Percentiles rank a stretch among this genome's conserved stretches.
Evolutionary conservation across 139 green algal genomes (phyloP).

Genomic region (Chlamydomonas sphaeroides): DNA sequence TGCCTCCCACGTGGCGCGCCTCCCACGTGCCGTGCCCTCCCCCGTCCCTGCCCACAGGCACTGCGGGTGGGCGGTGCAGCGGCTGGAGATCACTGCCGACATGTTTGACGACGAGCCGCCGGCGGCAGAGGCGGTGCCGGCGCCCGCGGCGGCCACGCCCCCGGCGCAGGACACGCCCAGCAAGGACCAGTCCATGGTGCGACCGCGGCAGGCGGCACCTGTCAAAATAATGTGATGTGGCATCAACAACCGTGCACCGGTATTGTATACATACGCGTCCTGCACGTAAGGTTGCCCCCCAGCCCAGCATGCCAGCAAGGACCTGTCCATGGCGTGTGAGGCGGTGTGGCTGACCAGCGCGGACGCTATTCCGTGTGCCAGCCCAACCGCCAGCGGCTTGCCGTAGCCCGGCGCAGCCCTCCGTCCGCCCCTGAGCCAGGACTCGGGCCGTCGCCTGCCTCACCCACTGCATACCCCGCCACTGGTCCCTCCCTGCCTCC

Average conservation of each 20-base stretch:
- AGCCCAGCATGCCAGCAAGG: neutral
- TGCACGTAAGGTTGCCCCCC: too few relatives aligned
- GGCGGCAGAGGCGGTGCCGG: neutral
- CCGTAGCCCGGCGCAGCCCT: too few relatives aligned
- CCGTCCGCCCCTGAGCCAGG: too few relatives aligned
- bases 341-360: neutral
- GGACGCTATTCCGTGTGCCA: neutral
- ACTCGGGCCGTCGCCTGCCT: too few relatives aligned
- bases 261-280: neutral
- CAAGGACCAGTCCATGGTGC: slow-evolving; percentile 36
- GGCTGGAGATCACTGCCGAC: too few relatives aligned
- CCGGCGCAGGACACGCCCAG: slow-evolving; percentile 17
- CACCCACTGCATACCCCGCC: neutral
- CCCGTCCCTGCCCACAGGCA: too few relatives aligned
- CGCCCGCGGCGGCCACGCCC: neutral
- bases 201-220: neutral
- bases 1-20: too few relatives aligned
- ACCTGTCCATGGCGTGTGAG: neutral
- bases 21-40: too few relatives aligned
- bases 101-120: too few relatives aligned
- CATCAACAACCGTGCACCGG: neutral
- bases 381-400: neutral
- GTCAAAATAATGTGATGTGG: neutral
- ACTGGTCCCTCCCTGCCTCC: neutral
- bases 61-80: too few relatives aligned